Evolutionary conservation across 2,329 filamentous ascomycete species (phyloP), one percentile per base, ranked within the genome.

Genomic region (Alternaria atra): DNA sequence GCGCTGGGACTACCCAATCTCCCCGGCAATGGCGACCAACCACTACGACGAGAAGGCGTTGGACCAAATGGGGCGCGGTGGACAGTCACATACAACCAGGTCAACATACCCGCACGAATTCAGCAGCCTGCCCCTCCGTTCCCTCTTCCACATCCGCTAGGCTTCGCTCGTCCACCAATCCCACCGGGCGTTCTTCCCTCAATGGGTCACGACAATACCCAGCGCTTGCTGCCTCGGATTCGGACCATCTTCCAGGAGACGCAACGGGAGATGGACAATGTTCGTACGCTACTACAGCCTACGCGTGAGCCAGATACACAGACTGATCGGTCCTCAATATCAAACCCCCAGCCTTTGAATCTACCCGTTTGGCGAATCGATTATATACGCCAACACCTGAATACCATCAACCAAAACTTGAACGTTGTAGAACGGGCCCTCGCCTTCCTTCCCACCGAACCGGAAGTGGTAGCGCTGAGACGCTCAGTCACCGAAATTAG

Each of bases 31-130:
- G 53, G 71, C 29, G 79, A 78, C 8, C 79, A 81, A 23, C 83
- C 80, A 9, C 79, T 85, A 20, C 80, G 83, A 8, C 82, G 83
- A 32, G 84, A 87, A 69, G 80, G 81, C 8, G 68, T 83, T 32
- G 82, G 82, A 0, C 82, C 84, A 9, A 84, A 86, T 64, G 85
- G 85, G 15, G 80, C 84, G 59, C 79, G 83, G 57, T 85, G 83
- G 81, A 82, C 83, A 42, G 78, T 86, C 54, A 85, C 83, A 3
- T 78, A 84, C 54, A 86, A 85, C 67, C 83, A 85, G 62, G 53
- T 73, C 2, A 71, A 72, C 29, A 63, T 75, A 17, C 71, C 74
- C 13, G 48, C 64, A 6, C 64, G 64, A 13, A 60, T 70, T 4
- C 70, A 67, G 25, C 71, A 69, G 35, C 67, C 70, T 8, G 60